Evolutionary conservation across 78 protist genomes (phyloP).

Genomic region (Chrysochromulina tobinii): DNA sequence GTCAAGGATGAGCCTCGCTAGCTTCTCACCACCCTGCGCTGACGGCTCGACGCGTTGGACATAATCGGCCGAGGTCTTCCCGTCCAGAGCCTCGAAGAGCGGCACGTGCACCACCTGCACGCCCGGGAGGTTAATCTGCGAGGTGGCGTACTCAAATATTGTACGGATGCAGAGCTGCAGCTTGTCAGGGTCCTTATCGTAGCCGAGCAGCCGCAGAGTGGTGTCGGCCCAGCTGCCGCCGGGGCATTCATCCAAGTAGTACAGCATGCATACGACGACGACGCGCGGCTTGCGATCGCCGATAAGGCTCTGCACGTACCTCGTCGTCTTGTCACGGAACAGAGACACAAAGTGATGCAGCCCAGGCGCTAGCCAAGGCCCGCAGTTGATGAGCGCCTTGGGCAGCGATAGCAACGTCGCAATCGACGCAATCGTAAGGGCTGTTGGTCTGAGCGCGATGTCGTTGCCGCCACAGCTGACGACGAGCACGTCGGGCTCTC

Average conservation of each 20-base stretch:
- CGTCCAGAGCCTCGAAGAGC: conserved; percentile 3
- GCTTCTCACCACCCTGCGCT: conserved; percentile 13
- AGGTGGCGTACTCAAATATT: background rate
- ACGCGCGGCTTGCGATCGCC: background rate
- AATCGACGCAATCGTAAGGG: background rate
- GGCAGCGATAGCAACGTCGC: background rate
- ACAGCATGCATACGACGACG: conserved; percentile 30
- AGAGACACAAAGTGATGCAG: background rate
- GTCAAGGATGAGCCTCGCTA: background rate
- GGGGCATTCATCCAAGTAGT: background rate
- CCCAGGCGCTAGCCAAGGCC: background rate
- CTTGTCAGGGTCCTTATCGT: background rate
- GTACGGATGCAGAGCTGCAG: background rate
- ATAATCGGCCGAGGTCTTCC: conserved; percentile 18
- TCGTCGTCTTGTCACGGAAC: background rate
- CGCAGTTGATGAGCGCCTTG: background rate
- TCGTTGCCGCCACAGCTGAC: conserved; percentile 37
- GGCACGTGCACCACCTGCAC: background rate
- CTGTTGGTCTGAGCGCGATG: conserved; percentile 16
- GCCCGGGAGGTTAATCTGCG: background rate
- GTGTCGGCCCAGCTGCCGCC: conserved; percentile 31
- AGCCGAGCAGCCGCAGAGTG: background rate
- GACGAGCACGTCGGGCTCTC: background rate
- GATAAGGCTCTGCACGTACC: background rate
- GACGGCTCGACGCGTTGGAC: conserved; percentile 46